These are phyloP conservation scores for Lactarius indigo DNA, from an alignment of 768 basidiomycete genomes.

Conservation along the genomic window DNA sequence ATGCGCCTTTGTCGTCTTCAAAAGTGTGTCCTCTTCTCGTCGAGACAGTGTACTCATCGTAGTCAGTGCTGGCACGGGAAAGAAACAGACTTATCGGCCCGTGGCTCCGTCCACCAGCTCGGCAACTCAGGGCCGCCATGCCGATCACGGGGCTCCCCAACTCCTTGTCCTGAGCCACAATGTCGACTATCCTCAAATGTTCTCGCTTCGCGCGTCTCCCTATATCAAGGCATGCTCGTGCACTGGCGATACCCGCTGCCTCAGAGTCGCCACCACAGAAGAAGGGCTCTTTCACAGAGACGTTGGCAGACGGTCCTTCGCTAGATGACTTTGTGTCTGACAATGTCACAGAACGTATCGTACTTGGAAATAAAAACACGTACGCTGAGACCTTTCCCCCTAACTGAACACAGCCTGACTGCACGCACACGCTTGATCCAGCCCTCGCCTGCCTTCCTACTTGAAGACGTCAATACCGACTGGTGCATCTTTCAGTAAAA, in stretches of 20 bases:
- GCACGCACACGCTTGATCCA: constrained; percentile 32
- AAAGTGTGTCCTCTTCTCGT: constrained; percentile 81
- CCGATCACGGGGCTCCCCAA: not conserved
- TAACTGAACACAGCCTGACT: constrained; percentile 1
- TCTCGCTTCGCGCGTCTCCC: constrained; percentile 18
- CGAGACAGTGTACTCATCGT: constrained; percentile 81
- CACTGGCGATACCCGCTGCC: constrained; percentile 34
- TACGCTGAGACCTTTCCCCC: constrained; percentile 33
- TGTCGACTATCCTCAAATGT: constrained; percentile 20
- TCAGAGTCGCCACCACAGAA: constrained; percentile 43
- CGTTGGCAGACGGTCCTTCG: constrained; percentile 62
- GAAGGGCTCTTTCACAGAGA: constrained; percentile 46
- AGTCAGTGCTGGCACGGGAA: not conserved
- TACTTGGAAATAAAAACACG: constrained; percentile 71
- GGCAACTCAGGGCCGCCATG: not conserved
- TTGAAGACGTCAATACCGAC: constrained; percentile 92
- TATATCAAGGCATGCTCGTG: constrained; percentile 8
- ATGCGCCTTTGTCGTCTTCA: constrained; percentile 75
- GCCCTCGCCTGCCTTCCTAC: constrained; percentile 82
- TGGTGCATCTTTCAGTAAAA: constrained; percentile 81
- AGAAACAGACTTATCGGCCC: not conserved
- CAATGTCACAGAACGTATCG: constrained; percentile 52
- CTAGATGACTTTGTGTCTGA: constrained; percentile 81
- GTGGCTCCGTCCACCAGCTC: constrained; percentile 5
- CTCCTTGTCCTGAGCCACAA: not conserved